Conservation (phyloP, 495 filamentous ascomycete species). For the Aspergillus avenaceus region DNA sequence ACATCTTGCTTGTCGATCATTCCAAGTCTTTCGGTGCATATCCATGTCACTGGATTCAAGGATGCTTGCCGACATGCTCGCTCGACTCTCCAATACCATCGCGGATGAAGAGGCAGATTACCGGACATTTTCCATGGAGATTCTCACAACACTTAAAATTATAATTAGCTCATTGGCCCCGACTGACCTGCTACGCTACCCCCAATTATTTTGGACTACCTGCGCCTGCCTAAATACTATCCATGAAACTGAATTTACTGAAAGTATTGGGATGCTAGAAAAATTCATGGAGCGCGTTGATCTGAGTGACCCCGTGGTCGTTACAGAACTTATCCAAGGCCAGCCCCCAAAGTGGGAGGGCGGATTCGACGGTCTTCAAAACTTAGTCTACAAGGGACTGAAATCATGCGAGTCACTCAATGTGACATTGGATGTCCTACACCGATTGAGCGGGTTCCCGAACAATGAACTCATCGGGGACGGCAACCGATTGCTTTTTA, state of each 20-base stretch:
- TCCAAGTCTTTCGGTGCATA: constrained; percentile 95
- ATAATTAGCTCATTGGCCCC: constrained; percentile 81
- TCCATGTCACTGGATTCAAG: constrained; percentile 81
- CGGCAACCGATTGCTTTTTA: constrained; percentile 75
- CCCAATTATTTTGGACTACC: constrained; percentile 95
- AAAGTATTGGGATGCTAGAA: constrained; percentile 88
- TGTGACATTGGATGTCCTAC: constrained; percentile 69
- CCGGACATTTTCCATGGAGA: constrained; percentile 96
- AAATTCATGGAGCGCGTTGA: constrained; percentile 80
- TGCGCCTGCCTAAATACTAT: constrained; percentile 95
- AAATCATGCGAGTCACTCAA: constrained; percentile 80
- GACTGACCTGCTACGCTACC: constrained; percentile 76
- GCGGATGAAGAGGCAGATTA: constrained; percentile 89
- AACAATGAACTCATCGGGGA: constrained; percentile 79
- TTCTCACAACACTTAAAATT: constrained; percentile 86
- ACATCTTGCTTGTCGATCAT: constrained; percentile 92
- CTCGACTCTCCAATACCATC: constrained; percentile 89
- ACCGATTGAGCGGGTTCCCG: constrained; percentile 74
- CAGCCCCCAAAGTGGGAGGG: constrained; percentile 88
- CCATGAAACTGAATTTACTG: constrained; percentile 90
- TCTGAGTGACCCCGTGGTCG: constrained; percentile 63
- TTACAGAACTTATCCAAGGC: constrained; percentile 66
- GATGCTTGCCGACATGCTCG: constrained; percentile 96
- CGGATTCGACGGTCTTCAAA: constrained; percentile 79
- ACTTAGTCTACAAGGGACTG: constrained; percentile 83